Conservation (phyloP, 331 rosid genomes). For the Malus hybrid region DNA sequence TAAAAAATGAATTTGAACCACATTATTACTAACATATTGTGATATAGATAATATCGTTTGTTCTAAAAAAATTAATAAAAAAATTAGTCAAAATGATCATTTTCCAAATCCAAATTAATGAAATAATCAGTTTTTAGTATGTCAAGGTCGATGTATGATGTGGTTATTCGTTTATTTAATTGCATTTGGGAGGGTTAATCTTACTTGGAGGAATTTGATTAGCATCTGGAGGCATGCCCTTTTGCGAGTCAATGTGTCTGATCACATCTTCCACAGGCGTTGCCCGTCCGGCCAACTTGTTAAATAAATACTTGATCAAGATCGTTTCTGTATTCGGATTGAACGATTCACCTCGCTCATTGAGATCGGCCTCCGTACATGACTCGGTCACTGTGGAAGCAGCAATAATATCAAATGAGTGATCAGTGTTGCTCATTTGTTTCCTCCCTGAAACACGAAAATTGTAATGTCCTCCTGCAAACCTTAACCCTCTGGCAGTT, state of each 20-base stretch:
- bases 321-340: neutral
- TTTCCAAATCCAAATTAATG: no score
- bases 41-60: no score
- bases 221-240: neutral
- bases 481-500: neutral
- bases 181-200: neutral
- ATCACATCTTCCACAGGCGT: neutral
- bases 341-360: neutral
- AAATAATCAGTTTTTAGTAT: no score
- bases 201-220: neutral
- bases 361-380: neutral
- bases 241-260: neutral
- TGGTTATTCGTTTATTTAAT: no score
- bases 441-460: neutral
- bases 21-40: no score
- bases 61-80: no score
- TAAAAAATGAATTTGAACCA: no score
- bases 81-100: no score
- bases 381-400: neutral
- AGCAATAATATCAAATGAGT: neutral
- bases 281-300: neutral
- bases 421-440: neutral
- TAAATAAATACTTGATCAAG: neutral
- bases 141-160: no score
- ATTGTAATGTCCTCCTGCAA: neutral